Evolutionary conservation across 257 asterid species (phyloP).

Genomic region (Lavandula angustifolia): DNA sequence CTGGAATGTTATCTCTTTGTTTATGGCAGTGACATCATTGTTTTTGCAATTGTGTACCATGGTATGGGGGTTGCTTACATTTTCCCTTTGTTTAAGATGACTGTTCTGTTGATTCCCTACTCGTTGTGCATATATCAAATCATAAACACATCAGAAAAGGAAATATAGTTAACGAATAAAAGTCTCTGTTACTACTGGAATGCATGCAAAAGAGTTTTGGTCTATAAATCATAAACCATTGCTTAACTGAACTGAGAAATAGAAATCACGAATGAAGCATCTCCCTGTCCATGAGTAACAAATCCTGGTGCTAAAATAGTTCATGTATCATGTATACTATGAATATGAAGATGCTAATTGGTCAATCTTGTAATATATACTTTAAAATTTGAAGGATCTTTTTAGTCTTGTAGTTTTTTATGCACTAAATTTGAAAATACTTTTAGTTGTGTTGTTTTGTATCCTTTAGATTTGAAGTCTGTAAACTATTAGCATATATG

Average conservation of each 20-base stretch:
- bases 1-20: constrained; percentile 28
- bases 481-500: neutral
- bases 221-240: neutral
- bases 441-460: neutral
- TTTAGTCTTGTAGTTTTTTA: neutral
- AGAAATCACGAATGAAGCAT: neutral
- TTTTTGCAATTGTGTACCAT: constrained; percentile 36
- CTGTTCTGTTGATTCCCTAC: constrained; percentile 7
- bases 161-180: neutral
- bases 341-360: neutral
- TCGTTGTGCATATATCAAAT: neutral
- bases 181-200: neutral
- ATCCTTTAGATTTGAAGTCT: neutral
- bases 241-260: neutral
- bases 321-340: neutral
- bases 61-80: constrained; percentile 35
- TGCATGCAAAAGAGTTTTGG: neutral
- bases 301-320: neutral
- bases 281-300: neutral
- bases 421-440: neutral
- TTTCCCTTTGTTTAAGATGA: constrained; percentile 15
- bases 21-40: constrained; percentile 37
- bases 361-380: neutral
- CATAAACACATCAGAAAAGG: neutral
- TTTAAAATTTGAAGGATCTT: too few relatives aligned